These are phyloP conservation scores for Jatropha multifida DNA, from an alignment of 441 rosid genomes.

Conservation along the genomic window DNA sequence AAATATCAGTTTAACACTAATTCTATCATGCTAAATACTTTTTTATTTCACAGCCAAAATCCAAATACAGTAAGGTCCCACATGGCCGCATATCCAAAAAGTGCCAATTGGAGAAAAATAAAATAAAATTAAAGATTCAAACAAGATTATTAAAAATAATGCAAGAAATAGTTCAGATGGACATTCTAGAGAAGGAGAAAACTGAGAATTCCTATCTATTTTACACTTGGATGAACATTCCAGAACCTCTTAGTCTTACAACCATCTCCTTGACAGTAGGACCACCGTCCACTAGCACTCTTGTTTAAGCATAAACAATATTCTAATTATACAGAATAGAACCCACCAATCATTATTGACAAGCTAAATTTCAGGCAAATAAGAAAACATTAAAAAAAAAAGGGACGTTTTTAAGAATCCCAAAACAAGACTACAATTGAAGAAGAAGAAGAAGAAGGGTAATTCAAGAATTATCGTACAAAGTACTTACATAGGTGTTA, in stretches of 20 bases:
- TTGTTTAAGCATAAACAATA: not conserved
- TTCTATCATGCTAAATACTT: not conserved
- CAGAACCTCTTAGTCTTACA: conserved; percentile 8
- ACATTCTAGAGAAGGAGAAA: not conserved
- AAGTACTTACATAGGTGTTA: conserved; percentile 69
- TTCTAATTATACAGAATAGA: not conserved
- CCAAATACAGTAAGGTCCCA: conserved; percentile 25
- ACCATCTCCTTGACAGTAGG: not conserved
- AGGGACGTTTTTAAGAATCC: too few relatives aligned
- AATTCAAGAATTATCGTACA: not conserved
- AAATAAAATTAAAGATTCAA: not conserved
- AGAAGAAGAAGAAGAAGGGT: not conserved
- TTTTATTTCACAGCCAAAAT: conserved; percentile 6
- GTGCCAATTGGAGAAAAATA: conserved; percentile 5
- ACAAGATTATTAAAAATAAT: not conserved
- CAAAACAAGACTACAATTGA: not conserved
- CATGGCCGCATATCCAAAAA: conserved; percentile 22
- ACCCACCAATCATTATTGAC: not conserved
- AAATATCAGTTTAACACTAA: not conserved
- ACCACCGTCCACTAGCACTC: not conserved
- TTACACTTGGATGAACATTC: conserved; percentile 8
- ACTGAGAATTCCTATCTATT: not conserved
- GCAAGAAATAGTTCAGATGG: not conserved
- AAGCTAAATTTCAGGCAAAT: not conserved
- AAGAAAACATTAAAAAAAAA: too few relatives aligned